phyloP scores from a whole-genome alignment of 805 yeast genomes.

The Lachancea sp. region DNA sequence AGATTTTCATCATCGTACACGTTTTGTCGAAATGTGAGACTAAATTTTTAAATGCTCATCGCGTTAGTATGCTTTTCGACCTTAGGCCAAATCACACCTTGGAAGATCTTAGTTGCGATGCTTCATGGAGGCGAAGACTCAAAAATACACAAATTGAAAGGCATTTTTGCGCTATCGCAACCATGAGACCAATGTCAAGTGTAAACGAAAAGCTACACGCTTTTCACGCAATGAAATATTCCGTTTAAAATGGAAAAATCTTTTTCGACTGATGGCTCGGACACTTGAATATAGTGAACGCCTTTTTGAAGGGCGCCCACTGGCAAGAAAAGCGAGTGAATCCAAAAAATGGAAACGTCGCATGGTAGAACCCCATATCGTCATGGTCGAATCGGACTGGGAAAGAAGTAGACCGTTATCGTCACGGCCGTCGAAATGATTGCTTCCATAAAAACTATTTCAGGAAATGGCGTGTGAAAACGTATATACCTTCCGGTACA shows the following conservation, averaged over 20 bases:
- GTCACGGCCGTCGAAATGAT: slow-evolving; percentile 32
- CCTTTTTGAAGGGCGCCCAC: slow-evolving; percentile 39
- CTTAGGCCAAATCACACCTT: neutral
- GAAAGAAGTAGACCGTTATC: slow-evolving; percentile 72
- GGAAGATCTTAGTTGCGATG: slow-evolving; percentile 7
- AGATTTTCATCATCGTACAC: slow-evolving; percentile 64
- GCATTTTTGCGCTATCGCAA: no score
- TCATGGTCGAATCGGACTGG: slow-evolving; percentile 92
- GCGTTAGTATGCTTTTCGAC: no score
- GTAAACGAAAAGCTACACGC: neutral
- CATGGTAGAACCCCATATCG: slow-evolving; percentile 60
- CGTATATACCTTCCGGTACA: neutral
- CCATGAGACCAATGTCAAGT: no score
- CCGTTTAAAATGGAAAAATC: no score
- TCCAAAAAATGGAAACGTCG: slow-evolving; percentile 19
- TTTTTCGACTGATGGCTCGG: slow-evolving; percentile 21
- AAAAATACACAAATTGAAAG: no score
- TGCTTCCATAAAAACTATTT: neutral
- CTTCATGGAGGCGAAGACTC: neutral
- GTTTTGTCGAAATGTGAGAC: neutral
- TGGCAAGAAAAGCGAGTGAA: slow-evolving; percentile 78
- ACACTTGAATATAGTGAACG: slow-evolving; percentile 14
- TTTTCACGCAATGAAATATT: neutral
- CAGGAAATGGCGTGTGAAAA: neutral
- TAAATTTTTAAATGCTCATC: no score